A percentile compares a stretch with the other conserved stretches of the same genome.
phyloP scores from a whole-genome alignment of 371 early-diverging fungal species.

The Mortierella sp. region DNA sequence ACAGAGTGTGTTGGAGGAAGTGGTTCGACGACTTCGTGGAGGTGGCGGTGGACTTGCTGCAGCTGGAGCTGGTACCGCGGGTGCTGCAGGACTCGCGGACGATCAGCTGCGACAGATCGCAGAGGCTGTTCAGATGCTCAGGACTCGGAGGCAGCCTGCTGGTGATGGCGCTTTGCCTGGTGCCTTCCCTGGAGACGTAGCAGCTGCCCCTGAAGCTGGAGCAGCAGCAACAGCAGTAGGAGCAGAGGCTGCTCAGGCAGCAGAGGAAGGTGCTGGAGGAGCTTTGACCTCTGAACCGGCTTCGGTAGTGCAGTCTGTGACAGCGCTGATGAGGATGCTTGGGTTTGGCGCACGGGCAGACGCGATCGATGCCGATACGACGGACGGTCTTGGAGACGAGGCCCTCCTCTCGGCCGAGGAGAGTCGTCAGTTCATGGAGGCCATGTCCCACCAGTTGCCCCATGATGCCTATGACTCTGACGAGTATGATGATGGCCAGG shows the following conservation, averaged over 20 bases:
- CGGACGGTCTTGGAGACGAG: conserved; percentile 1
- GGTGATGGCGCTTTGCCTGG: conserved; percentile 25
- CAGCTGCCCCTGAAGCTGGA: neutral
- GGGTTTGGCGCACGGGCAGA: conserved; percentile 3
- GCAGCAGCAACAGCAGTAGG: neutral
- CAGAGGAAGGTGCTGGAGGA: neutral
- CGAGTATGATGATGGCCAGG: conserved; percentile 12
- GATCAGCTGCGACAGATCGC: conserved; percentile 50
- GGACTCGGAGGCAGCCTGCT: conserved; percentile 39
- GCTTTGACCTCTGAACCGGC: neutral
- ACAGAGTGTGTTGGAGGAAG: conserved; percentile 40
- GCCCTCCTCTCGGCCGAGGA: conserved; percentile 4
- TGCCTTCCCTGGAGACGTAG: conserved; percentile 19
- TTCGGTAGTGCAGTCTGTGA: conserved; percentile 1
- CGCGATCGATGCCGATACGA: conserved; percentile 5
- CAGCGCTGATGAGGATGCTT: conserved; percentile 2
- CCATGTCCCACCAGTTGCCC: conserved; percentile 17
- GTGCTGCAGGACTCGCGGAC: conserved; percentile 45
- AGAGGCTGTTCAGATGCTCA: conserved; percentile 49
- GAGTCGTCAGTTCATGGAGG: conserved; percentile 25
- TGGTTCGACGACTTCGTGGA: conserved; percentile 33
- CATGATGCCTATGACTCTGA: conserved; percentile 24
- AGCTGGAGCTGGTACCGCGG: conserved; percentile 40
- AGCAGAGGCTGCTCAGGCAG: conserved; percentile 1
- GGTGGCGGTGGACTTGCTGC: conserved; percentile 40